These are phyloP conservation scores for Saturnispora silvae DNA, from an alignment of 805 yeast species.

Conservation along the genomic window DNA sequence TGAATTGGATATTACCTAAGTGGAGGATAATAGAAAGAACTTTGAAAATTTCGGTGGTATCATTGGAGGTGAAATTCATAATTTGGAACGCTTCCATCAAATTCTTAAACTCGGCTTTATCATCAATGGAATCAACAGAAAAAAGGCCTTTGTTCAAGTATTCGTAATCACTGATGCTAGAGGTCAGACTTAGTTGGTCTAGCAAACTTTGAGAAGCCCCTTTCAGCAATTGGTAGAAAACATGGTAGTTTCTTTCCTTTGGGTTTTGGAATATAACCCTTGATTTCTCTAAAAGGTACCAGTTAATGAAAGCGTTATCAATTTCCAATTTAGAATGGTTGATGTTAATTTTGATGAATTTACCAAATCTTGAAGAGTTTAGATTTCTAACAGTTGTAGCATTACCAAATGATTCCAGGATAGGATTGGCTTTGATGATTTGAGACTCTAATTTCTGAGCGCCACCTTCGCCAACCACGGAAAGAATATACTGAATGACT, in stretches of 20 bases:
- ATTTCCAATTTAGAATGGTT: constrained; percentile 46
- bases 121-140: constrained; percentile 67
- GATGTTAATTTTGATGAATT: constrained; percentile 73
- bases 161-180: constrained; percentile 33
- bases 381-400: constrained; percentile 91
- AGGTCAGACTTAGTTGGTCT: constrained; percentile 32
- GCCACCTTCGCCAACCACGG: constrained; percentile 39
- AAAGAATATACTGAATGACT: constrained; percentile 82
- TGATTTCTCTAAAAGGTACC: constrained; percentile 89
- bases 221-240: constrained; percentile 75
- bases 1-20: constrained; percentile 75
- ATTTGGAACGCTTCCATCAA: constrained; percentile 57
- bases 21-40: constrained; percentile 69
- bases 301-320: constrained; percentile 85
- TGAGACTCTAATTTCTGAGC: constrained; percentile 60
- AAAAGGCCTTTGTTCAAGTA: constrained; percentile 46
- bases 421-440: constrained; percentile 89
- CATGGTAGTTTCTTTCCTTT: constrained; percentile 84
- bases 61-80: constrained; percentile 55
- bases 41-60: constrained; percentile 48
- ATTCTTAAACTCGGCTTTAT: constrained; percentile 52
- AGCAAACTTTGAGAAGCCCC: constrained; percentile 51
- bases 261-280: constrained; percentile 71
- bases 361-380: constrained; percentile 94
- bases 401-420: constrained; percentile 91